phyloP scores from a whole-genome alignment of 345 rosid genomes.

The Eucalyptus pauciflora region DNA sequence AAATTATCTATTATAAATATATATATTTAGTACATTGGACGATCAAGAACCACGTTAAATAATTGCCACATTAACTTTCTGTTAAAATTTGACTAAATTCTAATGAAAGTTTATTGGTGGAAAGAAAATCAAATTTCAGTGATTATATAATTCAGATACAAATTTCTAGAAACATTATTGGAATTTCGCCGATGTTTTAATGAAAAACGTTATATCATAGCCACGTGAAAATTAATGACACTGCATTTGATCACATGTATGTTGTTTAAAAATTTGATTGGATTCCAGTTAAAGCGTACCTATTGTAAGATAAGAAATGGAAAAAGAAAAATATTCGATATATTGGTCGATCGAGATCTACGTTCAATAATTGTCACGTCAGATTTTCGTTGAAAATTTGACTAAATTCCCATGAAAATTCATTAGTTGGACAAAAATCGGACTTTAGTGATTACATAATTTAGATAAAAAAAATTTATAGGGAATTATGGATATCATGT shows the following conservation, averaged over 20 bases:
- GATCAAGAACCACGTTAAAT: too few relatives aligned
- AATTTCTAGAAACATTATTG: background rate
- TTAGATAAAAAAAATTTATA: background rate
- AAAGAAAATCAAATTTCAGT: too few relatives aligned
- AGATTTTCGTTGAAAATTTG: background rate
- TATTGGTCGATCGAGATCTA: background rate
- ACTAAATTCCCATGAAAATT: background rate
- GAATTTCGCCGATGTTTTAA: background rate
- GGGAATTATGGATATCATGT: background rate
- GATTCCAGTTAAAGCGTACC: background rate
- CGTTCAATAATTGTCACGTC: background rate
- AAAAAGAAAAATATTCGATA: fast-evolving
- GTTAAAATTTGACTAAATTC: too few relatives aligned
- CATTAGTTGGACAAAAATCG: background rate
- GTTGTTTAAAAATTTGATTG: background rate
- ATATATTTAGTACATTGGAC: too few relatives aligned
- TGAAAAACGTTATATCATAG: background rate
- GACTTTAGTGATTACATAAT: background rate
- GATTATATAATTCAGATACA: too few relatives aligned
- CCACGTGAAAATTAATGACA: background rate
- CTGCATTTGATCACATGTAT: background rate
- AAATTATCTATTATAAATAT: too few relatives aligned
- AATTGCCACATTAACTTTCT: too few relatives aligned
- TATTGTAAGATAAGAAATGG: background rate
- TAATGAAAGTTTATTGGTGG: too few relatives aligned